phyloP scores from a whole-genome alignment of 805 yeast species.

The Candida taoyuanica region DNA sequence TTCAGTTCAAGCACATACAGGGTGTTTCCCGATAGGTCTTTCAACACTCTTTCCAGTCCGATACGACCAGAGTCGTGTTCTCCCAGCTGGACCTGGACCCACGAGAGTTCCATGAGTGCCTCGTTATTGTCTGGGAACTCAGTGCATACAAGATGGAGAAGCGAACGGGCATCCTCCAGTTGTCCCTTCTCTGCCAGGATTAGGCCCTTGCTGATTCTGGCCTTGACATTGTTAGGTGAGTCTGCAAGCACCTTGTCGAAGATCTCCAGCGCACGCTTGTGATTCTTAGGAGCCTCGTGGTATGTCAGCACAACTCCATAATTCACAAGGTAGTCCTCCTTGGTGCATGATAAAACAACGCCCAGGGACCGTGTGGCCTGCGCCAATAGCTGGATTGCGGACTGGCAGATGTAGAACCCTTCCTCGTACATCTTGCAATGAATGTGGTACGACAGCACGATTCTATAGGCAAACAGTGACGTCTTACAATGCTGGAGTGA shows the following conservation, averaged over 20 bases:
- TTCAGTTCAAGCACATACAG: conserved; percentile 48
- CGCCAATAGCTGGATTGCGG: conserved; percentile 54
- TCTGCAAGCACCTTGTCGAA: conserved; percentile 57
- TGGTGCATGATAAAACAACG: conserved; percentile 44
- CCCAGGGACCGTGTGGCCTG: conserved; percentile 43
- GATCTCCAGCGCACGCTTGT: conserved; percentile 62
- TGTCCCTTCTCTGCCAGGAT: conserved; percentile 66
- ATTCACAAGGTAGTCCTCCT: conserved; percentile 54
- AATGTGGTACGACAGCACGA: conserved; percentile 56
- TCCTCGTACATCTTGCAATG: conserved; percentile 58
- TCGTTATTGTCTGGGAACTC: conserved; percentile 48
- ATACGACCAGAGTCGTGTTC: conserved; percentile 47
- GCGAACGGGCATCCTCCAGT: conserved; percentile 45
- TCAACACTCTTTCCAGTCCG: conserved; percentile 35
- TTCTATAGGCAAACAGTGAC: conserved; percentile 59
- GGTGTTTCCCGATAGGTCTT: conserved; percentile 44
- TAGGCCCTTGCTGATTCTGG: conserved; percentile 77
- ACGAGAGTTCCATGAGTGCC: conserved; percentile 66
- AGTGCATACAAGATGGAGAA: conserved; percentile 48
- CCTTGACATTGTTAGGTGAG: conserved; percentile 46
- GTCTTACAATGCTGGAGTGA: conserved; percentile 43
- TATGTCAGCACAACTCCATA: conserved; percentile 77
- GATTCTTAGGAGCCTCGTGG: conserved; percentile 88
- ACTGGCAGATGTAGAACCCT: conserved; percentile 55
- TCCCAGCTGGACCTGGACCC: conserved; percentile 65